Evolutionary conservation across 202 grass and related monocot genomes (phyloP), one percentile per base, ranked within the genome.

Genomic region (Panicum hallii): DNA sequence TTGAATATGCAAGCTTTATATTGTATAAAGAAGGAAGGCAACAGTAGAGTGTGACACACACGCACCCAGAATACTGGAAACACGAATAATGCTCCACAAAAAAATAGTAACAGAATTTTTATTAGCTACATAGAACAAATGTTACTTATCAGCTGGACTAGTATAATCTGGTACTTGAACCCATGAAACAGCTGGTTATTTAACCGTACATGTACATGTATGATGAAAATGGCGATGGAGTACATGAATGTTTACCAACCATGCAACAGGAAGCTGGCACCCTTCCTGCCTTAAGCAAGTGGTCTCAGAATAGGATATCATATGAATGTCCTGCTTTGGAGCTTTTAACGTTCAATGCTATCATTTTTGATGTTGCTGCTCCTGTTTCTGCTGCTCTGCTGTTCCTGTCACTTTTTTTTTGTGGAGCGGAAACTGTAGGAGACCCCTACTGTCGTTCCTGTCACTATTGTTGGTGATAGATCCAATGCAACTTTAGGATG

Each of bases 401-500:
- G 45, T 80, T 87, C 81, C 81, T 87, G 81, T 81, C 81, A 50
- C 76, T 77, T 87, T 32, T 63, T 62, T 28, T 30, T 63, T 63
- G 12, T 26, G 22, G 52, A 32, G 26, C 5, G 60, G 4, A 63
- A 63, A 63, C 26, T 32, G 26, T 32, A 58, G 55, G 55, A n/a
- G 54, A 57, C 58, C 26, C 60, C 60, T 63, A 87, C 81, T 81
- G 89, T 30, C n/a, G 70, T 72, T 87, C 76, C 81, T 87, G 85
- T 84, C 85, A 50, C 81, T 70, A 70, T 84, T 90, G 60, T 87
- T 87, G 81, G 81, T 87, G 89, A 81, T 87, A 87, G 85, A 90
- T 90, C 89, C 89, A 81, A 90, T 84, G 89, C 76, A 43, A 71
- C 70, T 87, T 84, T 76, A 87, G 70, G 81, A 87, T 52, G 64